A percentile compares a stretch with the other conserved stretches of the same genome.
These are phyloP conservation scores for Boletellus deceptivus DNA, from an alignment of 1,284 basidiomycete genomes.

Conservation along the genomic window DNA sequence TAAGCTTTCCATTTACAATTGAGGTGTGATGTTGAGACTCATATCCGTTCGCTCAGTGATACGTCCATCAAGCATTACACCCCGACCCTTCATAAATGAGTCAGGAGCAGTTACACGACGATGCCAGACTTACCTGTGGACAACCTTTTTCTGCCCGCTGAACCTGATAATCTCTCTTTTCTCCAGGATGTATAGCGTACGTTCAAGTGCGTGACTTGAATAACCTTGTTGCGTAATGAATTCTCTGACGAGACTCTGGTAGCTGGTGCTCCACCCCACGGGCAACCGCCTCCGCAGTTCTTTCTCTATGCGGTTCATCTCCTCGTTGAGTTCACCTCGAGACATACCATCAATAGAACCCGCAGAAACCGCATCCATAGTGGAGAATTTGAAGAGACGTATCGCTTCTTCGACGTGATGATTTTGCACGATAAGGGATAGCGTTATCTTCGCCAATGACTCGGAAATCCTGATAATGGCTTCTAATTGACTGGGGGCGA, in stretches of 20 bases:
- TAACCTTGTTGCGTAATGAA: constrained; percentile 94
- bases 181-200: constrained; percentile 90
- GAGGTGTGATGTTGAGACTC: too few relatives aligned
- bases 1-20: too few relatives aligned
- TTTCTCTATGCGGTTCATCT: constrained; percentile 90
- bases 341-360: constrained; percentile 92
- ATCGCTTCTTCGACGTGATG: constrained; percentile 99
- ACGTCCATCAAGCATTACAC: constrained; percentile 14
- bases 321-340: constrained; percentile 90
- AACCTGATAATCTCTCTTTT: constrained; percentile 94
- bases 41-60: too few relatives aligned
- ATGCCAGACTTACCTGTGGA: constrained; percentile 40
- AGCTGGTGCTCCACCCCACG: constrained; percentile 96
- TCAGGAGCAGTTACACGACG: background rate
- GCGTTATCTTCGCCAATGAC: constrained; percentile 91
- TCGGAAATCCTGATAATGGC: constrained; percentile 99
- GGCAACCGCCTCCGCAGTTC: constrained; percentile 88
- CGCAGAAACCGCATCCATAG: constrained; percentile 98
- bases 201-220: constrained; percentile 88
- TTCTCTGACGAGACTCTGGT: constrained; percentile 91
- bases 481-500: constrained; percentile 81
- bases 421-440: constrained; percentile 82
- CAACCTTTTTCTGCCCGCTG: constrained; percentile 51
- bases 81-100: constrained; percentile 27
- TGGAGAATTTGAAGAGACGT: constrained; percentile 96